Base-by-base conservation (phyloP, 495 filamentous ascomycete species). In the Penicillium diatomitis region DNA sequence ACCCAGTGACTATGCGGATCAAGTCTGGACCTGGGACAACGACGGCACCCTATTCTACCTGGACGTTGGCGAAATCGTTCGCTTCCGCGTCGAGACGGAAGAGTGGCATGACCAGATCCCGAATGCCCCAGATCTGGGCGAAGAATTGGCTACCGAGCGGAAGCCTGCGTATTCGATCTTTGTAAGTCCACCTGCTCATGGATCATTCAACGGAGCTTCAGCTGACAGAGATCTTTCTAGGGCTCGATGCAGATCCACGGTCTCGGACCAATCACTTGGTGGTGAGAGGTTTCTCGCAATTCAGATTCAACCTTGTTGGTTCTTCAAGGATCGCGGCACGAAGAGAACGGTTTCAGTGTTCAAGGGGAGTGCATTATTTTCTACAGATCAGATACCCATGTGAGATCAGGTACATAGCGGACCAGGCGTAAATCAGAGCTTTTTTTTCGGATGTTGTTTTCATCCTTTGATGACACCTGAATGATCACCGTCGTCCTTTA, bases 91-190 rank as follows among this genome's bases (percentile, higher is more conserved):
- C 11, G 80, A 90, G 48, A 72, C 79, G 29, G 92, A 99, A 71
- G 73, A 83, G 44, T 99, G 91, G 85, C 76, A 86, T 37, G 90
- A 97, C 58, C 84, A 94, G 64, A 80, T 83, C 5, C 91, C 91
- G 4, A 78, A 77, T 42, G 79, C 75, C 32, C 82, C 83, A 8
- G 73, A 78, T 46, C 71, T 79, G 12, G 62, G 65, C 1, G 71
- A 72, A 34, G 77, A 73, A 38, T 65, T 73, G 30, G 50, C 70
- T 3, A 64, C 70, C 32, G 76, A 81, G 44, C 66, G 69, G 9
- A 76, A 75, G 50, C 72, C 83, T 28, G 81, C 86, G 7, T 90
- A 87, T 68, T 76, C 73, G 20, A 79, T 90, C 52, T 77, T 74
- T 28, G 86, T 85, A 49, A 65, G 77, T 67, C 36, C 0, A 49